Conservation (phyloP, 305 asterid genomes). For the Fraxinus baroniana region DNA sequence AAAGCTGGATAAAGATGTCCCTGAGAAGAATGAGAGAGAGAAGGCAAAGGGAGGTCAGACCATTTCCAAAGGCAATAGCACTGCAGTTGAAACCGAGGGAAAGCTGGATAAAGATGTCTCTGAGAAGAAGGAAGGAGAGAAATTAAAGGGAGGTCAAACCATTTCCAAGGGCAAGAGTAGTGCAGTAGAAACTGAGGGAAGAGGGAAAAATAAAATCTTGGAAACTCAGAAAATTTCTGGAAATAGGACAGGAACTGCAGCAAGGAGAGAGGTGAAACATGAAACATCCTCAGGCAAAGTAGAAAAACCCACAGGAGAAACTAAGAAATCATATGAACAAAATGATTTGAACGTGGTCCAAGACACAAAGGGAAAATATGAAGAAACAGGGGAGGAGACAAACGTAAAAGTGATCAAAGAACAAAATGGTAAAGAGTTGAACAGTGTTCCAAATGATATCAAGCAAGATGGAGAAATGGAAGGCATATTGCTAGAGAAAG, state of each 20-base stretch:
- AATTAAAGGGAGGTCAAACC: no score
- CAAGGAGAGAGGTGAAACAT: not conserved
- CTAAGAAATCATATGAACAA: not conserved
- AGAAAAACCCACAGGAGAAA: not conserved
- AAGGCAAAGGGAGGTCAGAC: not conserved
- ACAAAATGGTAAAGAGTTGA: not conserved
- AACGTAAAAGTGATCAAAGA: constrained; percentile 7
- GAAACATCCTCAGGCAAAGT: not conserved
- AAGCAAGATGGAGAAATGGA: no score
- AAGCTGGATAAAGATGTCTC: no score
- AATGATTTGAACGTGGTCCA: not conserved
- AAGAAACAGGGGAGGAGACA: not conserved
- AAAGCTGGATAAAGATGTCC: not conserved
- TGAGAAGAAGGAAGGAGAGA: no score
- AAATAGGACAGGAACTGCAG: no score
- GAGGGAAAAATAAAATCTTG: no score
- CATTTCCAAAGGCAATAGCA: not conserved
- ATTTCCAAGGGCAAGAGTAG: no score
- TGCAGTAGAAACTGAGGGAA: no score
- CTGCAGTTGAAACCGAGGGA: not conserved
- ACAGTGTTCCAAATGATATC: not conserved
- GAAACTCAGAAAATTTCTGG: no score
- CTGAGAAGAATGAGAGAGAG: not conserved
- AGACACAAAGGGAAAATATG: not conserved
- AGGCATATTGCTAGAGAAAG: not conserved